Conservation (phyloP, 139 green algal genomes). For the Coelastrella sp. region DNA sequence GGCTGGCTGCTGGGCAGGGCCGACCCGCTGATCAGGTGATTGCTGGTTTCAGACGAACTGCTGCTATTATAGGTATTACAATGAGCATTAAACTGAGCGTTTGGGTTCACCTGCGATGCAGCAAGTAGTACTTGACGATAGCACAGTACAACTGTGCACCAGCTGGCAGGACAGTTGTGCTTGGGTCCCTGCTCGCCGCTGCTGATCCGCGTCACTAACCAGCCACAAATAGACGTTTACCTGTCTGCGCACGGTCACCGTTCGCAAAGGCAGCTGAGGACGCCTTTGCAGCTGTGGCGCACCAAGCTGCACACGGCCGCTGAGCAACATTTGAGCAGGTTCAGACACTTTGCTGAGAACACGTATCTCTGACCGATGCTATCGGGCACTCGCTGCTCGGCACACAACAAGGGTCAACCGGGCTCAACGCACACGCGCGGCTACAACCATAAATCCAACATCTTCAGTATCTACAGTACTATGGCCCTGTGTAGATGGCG, state of each 20-base stretch:
- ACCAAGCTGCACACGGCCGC: neutral
- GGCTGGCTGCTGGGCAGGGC: conserved; percentile 3
- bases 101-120: neutral
- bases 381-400: no score
- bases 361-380: no score
- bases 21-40: neutral
- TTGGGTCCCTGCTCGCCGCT: no score
- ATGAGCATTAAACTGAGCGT: neutral
- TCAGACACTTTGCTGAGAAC: no score
- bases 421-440: neutral
- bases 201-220: no score
- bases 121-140: neutral
- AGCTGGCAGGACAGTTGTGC: neutral
- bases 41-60: neutral
- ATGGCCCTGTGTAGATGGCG: no score
- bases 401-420: neutral
- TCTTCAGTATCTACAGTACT: no score
- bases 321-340: neutral
- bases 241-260: neutral
- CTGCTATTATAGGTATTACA: neutral
- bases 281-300: neutral
- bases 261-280: neutral
- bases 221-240: neutral
- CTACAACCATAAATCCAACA: no score
- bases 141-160: neutral